These are phyloP conservation scores for Globisporangium spinosum DNA, from an alignment of 352 stramenopile species.

Conservation along the genomic window DNA sequence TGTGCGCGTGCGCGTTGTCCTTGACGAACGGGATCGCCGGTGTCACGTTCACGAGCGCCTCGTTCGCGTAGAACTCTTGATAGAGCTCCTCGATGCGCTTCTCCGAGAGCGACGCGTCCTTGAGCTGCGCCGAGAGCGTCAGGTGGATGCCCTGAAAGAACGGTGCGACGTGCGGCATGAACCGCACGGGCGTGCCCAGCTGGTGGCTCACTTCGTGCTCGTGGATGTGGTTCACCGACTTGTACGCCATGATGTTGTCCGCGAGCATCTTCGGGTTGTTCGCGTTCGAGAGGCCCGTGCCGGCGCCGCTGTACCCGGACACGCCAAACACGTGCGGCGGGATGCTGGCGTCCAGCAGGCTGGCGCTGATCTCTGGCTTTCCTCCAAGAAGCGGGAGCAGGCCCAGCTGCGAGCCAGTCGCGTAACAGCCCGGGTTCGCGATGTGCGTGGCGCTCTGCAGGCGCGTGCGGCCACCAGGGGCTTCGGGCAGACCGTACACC, in stretches of 20 bases:
- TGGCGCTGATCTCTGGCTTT: constrained; percentile 47
- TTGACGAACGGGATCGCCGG: constrained; percentile 68
- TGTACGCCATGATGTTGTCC: constrained; percentile 90
- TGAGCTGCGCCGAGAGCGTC: constrained; percentile 79
- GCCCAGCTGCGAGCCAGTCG: constrained; percentile 74
- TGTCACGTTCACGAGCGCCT: constrained; percentile 84
- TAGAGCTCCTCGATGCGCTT: constrained; percentile 76
- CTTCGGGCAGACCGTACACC: constrained; percentile 84
- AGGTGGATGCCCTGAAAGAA: constrained; percentile 94
- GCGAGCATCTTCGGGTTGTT: constrained; percentile 78
- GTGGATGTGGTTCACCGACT: constrained; percentile 89
- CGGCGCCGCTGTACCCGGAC: constrained; percentile 86
- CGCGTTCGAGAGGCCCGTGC: constrained; percentile 73
- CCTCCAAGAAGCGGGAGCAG: constrained; percentile 75
- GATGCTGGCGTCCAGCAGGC: constrained; percentile 56
- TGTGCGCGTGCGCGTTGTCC: constrained; percentile 69
- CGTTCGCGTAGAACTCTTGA: constrained; percentile 73
- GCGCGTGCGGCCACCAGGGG: constrained; percentile 49
- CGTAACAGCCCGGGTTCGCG: constrained; percentile 88
- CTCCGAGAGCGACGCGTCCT: constrained; percentile 60
- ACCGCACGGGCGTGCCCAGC: constrained; percentile 77
- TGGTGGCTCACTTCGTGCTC: constrained; percentile 86
- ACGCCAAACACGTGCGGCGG: constrained; percentile 86
- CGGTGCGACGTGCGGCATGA: constrained; percentile 92
- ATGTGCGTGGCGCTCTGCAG: constrained; percentile 76